Percentiles rank a stretch among this genome's conserved stretches.
Evolutionary conservation across 495 filamentous ascomycete species (phyloP).

Genomic region (Symbiotaphrina buchneri): DNA sequence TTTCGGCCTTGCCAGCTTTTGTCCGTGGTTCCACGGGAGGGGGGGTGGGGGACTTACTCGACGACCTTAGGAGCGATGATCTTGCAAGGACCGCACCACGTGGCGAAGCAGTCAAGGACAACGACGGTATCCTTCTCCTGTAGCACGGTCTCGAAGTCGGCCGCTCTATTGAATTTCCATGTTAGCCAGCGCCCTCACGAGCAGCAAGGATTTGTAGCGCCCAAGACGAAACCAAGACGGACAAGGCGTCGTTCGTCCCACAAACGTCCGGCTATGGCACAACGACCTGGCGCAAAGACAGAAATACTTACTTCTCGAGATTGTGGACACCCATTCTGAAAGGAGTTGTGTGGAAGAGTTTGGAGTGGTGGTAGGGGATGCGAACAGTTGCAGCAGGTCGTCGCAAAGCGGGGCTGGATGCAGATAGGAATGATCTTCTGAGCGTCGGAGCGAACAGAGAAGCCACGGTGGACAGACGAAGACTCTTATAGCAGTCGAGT

Average conservation of each 20-base stretch:
- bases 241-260: too few relatives aligned
- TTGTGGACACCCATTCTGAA: constrained; percentile 33
- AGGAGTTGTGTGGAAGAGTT: constrained; percentile 24
- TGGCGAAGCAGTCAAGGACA: constrained; percentile 71
- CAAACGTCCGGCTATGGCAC: neutral
- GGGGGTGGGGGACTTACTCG: constrained; percentile 20
- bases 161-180: too few relatives aligned
- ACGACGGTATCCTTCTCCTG: constrained; percentile 27
- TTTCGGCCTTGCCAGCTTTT: neutral
- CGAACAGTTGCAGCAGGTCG: too few relatives aligned
- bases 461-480: too few relatives aligned
- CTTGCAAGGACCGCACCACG: constrained; percentile 94
- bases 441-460: too few relatives aligned
- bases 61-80: constrained; percentile 54
- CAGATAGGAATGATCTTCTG: too few relatives aligned
- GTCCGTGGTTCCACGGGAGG: neutral
- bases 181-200: too few relatives aligned
- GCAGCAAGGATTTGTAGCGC: too few relatives aligned
- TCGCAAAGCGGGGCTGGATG: too few relatives aligned
- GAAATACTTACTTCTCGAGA: constrained; percentile 18
- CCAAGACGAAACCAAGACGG: too few relatives aligned
- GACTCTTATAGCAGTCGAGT: too few relatives aligned
- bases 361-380: too few relatives aligned
- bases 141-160: constrained; percentile 36
- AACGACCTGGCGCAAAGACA: neutral